phyloP scores from a whole-genome alignment of 768 basidiomycete genomes.

The Lactifluus volemus region DNA sequence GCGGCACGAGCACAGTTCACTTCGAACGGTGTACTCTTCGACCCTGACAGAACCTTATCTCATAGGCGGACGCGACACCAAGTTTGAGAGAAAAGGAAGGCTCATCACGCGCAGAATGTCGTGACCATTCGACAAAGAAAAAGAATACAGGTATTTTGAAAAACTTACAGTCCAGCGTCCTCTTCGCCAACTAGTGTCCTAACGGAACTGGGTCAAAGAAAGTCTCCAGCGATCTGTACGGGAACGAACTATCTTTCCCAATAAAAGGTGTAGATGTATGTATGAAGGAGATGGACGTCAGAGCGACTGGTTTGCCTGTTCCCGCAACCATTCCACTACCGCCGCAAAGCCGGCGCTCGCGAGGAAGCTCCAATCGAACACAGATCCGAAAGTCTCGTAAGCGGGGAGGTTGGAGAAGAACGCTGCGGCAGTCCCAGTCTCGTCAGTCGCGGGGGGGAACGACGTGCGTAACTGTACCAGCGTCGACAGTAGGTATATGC shows the following conservation, averaged over 20 bases:
- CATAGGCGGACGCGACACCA: too few species aligned
- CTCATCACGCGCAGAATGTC: neutral
- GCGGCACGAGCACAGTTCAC: too few species aligned
- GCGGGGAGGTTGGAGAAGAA: constrained; percentile 66
- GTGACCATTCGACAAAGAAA: neutral
- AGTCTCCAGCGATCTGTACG: neutral
- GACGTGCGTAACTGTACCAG: constrained; percentile 74
- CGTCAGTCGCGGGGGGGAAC: constrained; percentile 53
- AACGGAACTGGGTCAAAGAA: neutral
- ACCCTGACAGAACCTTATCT: too few species aligned
- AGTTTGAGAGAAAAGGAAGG: neutral
- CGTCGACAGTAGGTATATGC: constrained; percentile 76
- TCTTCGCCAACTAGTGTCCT: neutral
- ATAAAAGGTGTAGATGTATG: neutral
- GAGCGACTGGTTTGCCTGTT: neutral
- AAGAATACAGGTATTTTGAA: neutral
- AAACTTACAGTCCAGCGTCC: neutral
- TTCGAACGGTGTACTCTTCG: too few species aligned
- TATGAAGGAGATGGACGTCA: neutral
- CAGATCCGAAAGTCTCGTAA: constrained; percentile 61
- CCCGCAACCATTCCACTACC: constrained; percentile 42
- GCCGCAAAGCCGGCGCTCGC: constrained; percentile 43
- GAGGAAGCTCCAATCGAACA: constrained; percentile 71
- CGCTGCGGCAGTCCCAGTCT: constrained; percentile 29
- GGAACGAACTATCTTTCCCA: neutral